Conservation (phyloP, 2,329 filamentous ascomycete genomes). For the Penicillium griseofulvum region DNA sequence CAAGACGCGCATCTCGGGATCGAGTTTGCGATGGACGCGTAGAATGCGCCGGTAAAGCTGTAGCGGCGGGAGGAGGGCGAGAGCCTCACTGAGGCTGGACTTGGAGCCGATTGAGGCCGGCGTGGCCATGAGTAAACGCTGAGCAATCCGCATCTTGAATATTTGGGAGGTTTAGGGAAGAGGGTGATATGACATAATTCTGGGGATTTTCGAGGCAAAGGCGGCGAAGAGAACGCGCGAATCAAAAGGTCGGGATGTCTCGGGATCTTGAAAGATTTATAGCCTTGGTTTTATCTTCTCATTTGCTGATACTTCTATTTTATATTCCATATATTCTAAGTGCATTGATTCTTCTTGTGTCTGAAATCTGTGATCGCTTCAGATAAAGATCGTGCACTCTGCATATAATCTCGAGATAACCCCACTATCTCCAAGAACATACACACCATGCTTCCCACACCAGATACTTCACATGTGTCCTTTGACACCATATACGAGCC, state of each 20-base stretch:
- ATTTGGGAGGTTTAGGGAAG: neutral
- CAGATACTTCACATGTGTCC: constrained; percentile 85
- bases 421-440: constrained; percentile 2
- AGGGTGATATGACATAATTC: constrained; percentile 24
- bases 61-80: constrained; percentile 81
- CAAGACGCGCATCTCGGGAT: constrained; percentile 69
- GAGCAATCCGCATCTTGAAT: constrained; percentile 34
- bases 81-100: constrained; percentile 44
- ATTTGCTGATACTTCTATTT: neutral
- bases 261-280: constrained; percentile 1
- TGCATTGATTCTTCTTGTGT: neutral
- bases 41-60: constrained; percentile 85
- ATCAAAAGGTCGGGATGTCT: constrained; percentile 14
- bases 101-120: constrained; percentile 41
- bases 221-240: constrained; percentile 22
- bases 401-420: neutral
- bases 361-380: neutral
- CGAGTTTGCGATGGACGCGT: constrained; percentile 77
- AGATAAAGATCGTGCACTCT: neutral
- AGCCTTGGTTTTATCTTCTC: neutral
- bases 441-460: constrained; percentile 77
- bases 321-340: neutral
- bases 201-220: constrained; percentile 16
- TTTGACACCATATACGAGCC: constrained; percentile 91
- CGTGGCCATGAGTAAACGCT: constrained; percentile 41